These are phyloP conservation scores for Neophaeococcomyces mojaviensis DNA, from an alignment of 2,329 filamentous ascomycete species.

Conservation along the genomic window DNA sequence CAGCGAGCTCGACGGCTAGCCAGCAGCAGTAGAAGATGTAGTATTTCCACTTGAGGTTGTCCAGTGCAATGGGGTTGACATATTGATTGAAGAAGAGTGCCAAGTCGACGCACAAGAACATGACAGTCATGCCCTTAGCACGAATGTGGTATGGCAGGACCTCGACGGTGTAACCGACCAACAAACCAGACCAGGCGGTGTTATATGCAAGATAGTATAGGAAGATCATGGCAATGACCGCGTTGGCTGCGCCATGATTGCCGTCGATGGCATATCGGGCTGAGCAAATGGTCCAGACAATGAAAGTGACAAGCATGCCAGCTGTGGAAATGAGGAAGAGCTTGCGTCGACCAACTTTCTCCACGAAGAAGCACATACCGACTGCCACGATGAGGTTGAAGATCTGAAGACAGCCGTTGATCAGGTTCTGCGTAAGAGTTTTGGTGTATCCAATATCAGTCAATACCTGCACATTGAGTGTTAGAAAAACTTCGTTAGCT, in stretches of 20 bases:
- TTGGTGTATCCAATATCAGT: conserved; percentile 32
- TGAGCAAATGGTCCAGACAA: conserved; percentile 36
- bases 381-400: conserved; percentile 33
- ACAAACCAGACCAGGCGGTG: conserved; percentile 31
- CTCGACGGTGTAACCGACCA: conserved; percentile 38
- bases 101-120: conserved; percentile 29
- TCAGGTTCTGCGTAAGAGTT: conserved; percentile 32
- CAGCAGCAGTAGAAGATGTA: conserved; percentile 32
- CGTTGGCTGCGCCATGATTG: conserved; percentile 28
- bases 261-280: conserved; percentile 29
- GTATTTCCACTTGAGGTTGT: conserved; percentile 29
- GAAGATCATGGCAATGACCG: conserved; percentile 38
- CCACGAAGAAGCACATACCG: conserved; percentile 33
- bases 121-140: conserved; percentile 39
- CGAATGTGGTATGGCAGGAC: conserved; percentile 44
- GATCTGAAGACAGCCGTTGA: conserved; percentile 36
- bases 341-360: conserved; percentile 36
- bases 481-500: no score
- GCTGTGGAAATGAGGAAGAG: conserved; percentile 36
- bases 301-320: conserved; percentile 39
- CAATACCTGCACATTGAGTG: no score
- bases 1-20: conserved; percentile 23
- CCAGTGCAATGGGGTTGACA: conserved; percentile 31
- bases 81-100: conserved; percentile 30
- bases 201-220: conserved; percentile 37